phyloP scores from a whole-genome alignment of 768 basidiomycete species.

The Leucosporidium creatinivorum region DNA sequence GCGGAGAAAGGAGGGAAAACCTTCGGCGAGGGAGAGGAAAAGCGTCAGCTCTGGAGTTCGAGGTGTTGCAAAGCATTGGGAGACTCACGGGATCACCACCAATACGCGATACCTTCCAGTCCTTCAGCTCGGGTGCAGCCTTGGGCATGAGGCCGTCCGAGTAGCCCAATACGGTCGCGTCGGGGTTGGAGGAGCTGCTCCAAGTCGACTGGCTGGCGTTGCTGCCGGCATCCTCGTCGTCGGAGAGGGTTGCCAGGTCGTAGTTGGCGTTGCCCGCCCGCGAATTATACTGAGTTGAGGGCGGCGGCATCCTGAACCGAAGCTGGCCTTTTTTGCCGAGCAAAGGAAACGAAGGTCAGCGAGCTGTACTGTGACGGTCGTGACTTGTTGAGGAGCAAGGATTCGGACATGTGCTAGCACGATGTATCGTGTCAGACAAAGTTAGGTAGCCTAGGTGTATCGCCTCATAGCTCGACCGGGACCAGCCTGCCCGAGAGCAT shows the following conservation, averaged over 20 bases:
- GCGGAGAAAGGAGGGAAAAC: conserved; percentile 13
- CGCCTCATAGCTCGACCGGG: neutral
- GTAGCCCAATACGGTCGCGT: conserved; percentile 25
- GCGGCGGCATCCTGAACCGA: neutral
- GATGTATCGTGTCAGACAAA: neutral
- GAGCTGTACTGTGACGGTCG: neutral
- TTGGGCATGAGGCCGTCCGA: conserved; percentile 14
- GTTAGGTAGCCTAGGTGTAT: conserved; percentile 30
- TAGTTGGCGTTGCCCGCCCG: conserved; percentile 12
- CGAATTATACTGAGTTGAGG: conserved; percentile 8
- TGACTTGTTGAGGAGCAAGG: neutral
- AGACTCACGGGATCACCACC: conserved; percentile 27
- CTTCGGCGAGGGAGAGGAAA: neutral
- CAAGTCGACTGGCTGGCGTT: conserved; percentile 15
- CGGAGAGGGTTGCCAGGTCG: conserved; percentile 24
- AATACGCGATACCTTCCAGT: conserved; percentile 23
- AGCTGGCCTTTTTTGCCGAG: neutral
- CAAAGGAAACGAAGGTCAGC: neutral
- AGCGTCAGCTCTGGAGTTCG: neutral
- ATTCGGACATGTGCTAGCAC: neutral
- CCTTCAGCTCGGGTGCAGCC: neutral
- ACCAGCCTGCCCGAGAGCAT: conserved; percentile 10
- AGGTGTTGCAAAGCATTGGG: neutral
- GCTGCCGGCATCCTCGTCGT: conserved; percentile 24
- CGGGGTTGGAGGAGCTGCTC: conserved; percentile 7